Conservation (phyloP, 208 protist genomes). For the Leishmania tarentolae region DNA sequence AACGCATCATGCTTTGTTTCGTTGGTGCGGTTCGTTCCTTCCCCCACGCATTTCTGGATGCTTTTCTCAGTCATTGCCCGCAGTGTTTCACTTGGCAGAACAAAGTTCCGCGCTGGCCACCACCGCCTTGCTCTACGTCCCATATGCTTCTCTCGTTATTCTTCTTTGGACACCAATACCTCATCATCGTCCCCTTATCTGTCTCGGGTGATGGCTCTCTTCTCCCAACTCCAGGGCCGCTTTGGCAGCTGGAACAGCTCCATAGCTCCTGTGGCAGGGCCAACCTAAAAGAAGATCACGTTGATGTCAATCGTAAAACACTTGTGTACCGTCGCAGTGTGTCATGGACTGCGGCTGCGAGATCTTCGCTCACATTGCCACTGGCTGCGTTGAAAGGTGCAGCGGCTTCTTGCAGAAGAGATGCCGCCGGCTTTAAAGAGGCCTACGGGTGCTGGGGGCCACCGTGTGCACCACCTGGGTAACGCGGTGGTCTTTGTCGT, state of each 20-base stretch:
- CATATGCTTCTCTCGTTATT: background rate
- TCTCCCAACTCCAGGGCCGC: background rate
- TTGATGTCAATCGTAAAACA: background rate
- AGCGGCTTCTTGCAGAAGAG: background rate
- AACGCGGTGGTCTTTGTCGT: slow-evolving; percentile 22
- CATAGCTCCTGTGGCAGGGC: background rate
- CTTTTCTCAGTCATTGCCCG: background rate
- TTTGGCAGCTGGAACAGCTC: background rate
- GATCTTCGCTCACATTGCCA: background rate
- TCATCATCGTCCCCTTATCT: background rate
- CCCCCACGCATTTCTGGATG: background rate
- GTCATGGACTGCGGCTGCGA: background rate
- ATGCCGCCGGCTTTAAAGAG: background rate
- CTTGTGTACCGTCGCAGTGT: background rate
- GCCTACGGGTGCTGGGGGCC: background rate
- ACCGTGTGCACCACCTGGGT: slow-evolving; percentile 24
- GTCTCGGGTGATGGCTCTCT: background rate
- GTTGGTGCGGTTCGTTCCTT: too few species aligned
- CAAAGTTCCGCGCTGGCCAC: too few species aligned
- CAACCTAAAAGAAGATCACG: background rate
- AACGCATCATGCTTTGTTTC: background rate
- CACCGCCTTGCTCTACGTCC: background rate
- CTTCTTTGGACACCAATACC: background rate
- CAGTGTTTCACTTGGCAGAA: background rate
- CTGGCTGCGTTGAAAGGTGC: background rate